A percentile compares a stretch with the other conserved stretches of the same genome.
Evolutionary conservation across 768 basidiomycete species (phyloP).

Genomic region (Myochromella boudieri): DNA sequence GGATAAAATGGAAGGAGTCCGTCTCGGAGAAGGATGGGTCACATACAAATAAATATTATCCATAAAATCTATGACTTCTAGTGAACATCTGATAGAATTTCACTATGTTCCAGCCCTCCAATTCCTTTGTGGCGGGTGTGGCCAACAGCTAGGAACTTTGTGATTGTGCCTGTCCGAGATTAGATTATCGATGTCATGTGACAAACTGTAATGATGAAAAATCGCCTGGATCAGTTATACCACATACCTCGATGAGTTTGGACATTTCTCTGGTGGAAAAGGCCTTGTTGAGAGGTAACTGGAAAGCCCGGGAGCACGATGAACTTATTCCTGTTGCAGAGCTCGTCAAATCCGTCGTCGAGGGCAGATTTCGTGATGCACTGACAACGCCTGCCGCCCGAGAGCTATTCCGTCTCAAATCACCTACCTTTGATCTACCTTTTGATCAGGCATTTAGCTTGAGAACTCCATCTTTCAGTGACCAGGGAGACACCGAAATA

Average conservation of each 20-base stretch:
- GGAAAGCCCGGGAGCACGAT: conserved; percentile 28
- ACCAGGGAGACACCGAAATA: conserved; percentile 44
- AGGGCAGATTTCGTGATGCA: conserved; percentile 57
- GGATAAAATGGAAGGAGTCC: conserved; percentile 2
- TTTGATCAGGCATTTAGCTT: conserved; percentile 38
- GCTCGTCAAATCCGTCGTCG: conserved; percentile 55
- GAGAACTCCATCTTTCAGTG: conserved; percentile 11
- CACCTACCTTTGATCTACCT: conserved; percentile 27
- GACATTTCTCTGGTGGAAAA: conserved; percentile 44
- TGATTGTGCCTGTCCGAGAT: conserved; percentile 3
- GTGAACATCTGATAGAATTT: conserved; percentile 9
- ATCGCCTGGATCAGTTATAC: no score
- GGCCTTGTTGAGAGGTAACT: conserved; percentile 53
- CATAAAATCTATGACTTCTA: no score
- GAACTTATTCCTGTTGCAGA: conserved; percentile 22
- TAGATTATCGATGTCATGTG: conserved; percentile 8
- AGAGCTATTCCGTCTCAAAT: conserved; percentile 34
- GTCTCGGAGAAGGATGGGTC: background rate
- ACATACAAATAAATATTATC: background rate
- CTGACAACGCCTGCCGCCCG: conserved; percentile 46
- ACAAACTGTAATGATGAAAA: background rate
- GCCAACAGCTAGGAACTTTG: no score
- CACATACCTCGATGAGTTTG: conserved; percentile 19
- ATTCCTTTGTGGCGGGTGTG: conserved; percentile 9
- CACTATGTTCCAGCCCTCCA: no score